Base-by-base conservation (phyloP, 2,329 filamentous ascomycete genomes). In the Furcasterigmium furcatum region DNA sequence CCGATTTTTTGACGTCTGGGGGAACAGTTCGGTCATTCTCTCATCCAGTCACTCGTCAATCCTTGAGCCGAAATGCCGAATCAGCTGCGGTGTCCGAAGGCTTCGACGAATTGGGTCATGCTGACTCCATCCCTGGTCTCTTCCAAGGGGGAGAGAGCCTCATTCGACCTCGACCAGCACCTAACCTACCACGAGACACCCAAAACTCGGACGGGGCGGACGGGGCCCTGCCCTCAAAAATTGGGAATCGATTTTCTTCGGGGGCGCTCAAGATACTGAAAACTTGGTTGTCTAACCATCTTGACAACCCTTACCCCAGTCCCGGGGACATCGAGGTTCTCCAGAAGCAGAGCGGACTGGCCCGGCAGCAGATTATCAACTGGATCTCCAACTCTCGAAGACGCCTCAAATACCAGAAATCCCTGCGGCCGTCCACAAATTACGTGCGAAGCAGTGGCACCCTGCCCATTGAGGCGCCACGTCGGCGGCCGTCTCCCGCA, bases 401-500 rank as follows among this genome's bases (percentile, higher is more conserved):
- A n/a, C 42, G 49, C 0, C 39, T 35, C 43, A 86, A 85, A 63
- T 2, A 44, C 49, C 2, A 46, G 46, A 4, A 38, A 46, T 24
- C 40, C 43, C 20, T 36, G 22, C 25, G 66, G n/a, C n/a, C n/a
- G n/a, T n/a, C n/a, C n/a, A n/a, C n/a, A n/a, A n/a, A n/a, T n/a
- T n/a, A n/a, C n/a, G 68, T 18, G 65, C 69, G 19, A 8, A 45
- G 44, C 4, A 25, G 42, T 4, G 27, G 34, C 19, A 25, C 46
- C 2, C 21, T 20, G 1, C 44, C 47, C 4, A 42, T 51, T 14
- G 14, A 43, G 12, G 45, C 49, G 6, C 41, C 38, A 9, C 19
- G 41, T 4, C 21, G 41, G 0, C 38, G 30, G 2, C 60, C 65
- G 38, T 62, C 68, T 50, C 67, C 69, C 5, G 22, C 18, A 1